A percentile compares a stretch with the other conserved stretches of the same genome.
These are phyloP conservation scores for Neurospora crassa DNA, from an alignment of 2,329 filamentous ascomycete species.

Conservation along the genomic window DNA sequence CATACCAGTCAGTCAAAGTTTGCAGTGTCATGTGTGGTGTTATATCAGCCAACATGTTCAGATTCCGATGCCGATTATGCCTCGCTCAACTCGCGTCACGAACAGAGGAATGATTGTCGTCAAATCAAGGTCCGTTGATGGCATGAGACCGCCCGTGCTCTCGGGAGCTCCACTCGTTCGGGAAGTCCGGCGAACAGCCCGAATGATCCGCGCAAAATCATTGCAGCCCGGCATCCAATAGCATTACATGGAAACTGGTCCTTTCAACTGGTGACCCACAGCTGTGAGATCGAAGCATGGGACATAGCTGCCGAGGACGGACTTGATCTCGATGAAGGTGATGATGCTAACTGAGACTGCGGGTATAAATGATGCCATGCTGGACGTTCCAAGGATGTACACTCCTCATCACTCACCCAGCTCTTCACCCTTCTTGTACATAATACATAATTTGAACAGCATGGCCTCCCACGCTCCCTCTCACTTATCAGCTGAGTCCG, in stretches of 20 bases:
- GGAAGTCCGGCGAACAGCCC: neutral
- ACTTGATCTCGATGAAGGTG: neutral
- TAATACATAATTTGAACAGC: neutral
- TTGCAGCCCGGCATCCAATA: neutral
- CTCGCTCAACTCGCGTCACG: neutral
- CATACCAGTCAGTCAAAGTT: neutral
- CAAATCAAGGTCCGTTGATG: neutral
- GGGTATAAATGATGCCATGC: neutral
- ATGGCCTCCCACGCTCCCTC: neutral
- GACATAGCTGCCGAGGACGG: neutral
- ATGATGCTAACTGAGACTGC: neutral
- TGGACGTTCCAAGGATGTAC: neutral
- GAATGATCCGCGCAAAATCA: neutral
- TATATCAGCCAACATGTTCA: too few species aligned
- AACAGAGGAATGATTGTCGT: neutral
- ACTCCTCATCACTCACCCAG: neutral
- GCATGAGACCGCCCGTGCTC: neutral
- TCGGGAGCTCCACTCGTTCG: neutral
- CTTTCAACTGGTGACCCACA: neutral
- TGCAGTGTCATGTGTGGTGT: neutral
- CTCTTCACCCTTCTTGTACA: neutral
- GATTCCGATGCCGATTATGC: neutral
- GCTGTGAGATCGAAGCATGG: neutral
- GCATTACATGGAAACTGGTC: neutral
- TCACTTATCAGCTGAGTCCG: neutral